Conservation (phyloP, 1,139 yeast genomes). For the Scheffersomyces parashehatae region DNA sequence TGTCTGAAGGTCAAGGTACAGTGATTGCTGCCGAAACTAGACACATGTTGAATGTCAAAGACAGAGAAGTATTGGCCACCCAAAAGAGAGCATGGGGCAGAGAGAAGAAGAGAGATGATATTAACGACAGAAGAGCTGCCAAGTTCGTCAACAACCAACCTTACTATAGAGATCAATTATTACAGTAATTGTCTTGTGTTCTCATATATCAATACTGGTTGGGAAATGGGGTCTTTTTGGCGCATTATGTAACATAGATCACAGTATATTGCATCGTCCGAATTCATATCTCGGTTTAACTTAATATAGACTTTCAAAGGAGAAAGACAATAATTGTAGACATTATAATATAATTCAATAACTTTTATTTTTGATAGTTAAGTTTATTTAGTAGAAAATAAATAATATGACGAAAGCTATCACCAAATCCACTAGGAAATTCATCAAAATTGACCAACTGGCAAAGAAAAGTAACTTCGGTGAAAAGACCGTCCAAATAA, state of each 20-base stretch:
- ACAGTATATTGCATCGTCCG: no score
- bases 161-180: constrained; percentile 85
- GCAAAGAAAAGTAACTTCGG: constrained; percentile 84
- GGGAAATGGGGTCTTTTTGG: no score
- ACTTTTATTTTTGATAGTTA: background rate
- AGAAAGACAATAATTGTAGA: background rate
- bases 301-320: no score
- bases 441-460: constrained; percentile 68
- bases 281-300: no score
- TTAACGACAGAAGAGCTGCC: constrained; percentile 74
- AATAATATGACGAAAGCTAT: constrained; percentile 15
- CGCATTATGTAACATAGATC: no score
- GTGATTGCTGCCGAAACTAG: constrained; percentile 91
- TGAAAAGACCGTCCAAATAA: constrained; percentile 96
- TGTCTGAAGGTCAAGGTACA: constrained; percentile 91
- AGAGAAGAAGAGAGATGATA: constrained; percentile 65
- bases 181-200: constrained; percentile 53
- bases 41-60: constrained; percentile 56
- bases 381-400: background rate
- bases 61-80: constrained; percentile 54
- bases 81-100: constrained; percentile 80
- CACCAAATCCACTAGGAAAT: constrained; percentile 41
- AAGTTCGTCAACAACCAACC: constrained; percentile 86
- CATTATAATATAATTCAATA: no score
- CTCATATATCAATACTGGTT: background rate